These are phyloP conservation scores for Boechera stricta DNA, from an alignment of 345 rosid genomes.

Conservation along the genomic window DNA sequence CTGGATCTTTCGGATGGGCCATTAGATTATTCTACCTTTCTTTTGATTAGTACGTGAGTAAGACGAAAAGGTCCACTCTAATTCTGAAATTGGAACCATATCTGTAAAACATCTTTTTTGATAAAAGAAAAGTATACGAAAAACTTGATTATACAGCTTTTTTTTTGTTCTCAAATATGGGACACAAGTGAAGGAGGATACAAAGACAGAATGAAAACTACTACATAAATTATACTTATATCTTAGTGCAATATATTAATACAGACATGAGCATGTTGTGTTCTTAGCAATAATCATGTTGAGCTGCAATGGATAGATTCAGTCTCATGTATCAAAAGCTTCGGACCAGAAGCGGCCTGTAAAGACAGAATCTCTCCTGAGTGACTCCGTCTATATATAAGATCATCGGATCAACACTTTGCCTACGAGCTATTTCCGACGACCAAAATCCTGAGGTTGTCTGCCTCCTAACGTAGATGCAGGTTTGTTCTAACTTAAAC, in stretches of 20 bases:
- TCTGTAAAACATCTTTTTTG: not conserved
- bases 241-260: constrained; percentile 15
- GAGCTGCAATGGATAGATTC: constrained; percentile 34
- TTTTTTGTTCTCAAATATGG: not conserved
- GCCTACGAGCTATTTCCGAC: constrained; percentile 29
- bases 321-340: constrained; percentile 30
- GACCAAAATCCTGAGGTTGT: constrained; percentile 41
- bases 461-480: constrained; percentile 27
- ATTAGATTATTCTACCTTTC: not conserved
- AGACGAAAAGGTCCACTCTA: not conserved
- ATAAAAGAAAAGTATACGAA: not conserved
- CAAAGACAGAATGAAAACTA: constrained; percentile 11
- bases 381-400: constrained; percentile 30
- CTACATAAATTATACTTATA: not conserved
- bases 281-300: constrained; percentile 36
- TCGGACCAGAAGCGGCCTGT: constrained; percentile 28
- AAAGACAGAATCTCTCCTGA: constrained; percentile 23
- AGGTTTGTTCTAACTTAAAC: constrained; percentile 37
- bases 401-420: constrained; percentile 30
- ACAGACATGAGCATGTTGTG: constrained; percentile 31
- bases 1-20: not conserved
- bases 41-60: no score
- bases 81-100: not conserved
- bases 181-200: constrained; percentile 3
- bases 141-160: constrained; percentile 11